Evolutionary conservation across 176 grass and related monocot species (phyloP).

Genomic region (Phoenix roebelenii): DNA sequence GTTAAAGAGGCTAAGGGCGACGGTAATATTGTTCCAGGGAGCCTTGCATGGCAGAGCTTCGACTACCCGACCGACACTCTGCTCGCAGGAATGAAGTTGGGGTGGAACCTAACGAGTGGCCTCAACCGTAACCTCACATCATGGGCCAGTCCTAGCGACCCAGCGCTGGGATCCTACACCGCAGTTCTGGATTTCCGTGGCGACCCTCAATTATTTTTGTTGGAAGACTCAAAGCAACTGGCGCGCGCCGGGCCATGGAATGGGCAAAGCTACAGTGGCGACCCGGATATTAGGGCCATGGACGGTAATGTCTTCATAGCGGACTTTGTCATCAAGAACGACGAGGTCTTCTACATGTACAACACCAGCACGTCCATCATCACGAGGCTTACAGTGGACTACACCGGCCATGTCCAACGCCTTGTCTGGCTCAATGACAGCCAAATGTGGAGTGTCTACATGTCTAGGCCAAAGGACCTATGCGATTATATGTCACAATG

Average conservation of each 20-base stretch:
- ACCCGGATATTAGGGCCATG: neutral
- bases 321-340: neutral
- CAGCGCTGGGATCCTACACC: neutral
- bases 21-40: too few species aligned
- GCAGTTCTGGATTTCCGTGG: neutral
- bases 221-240: neutral
- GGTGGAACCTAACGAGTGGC: neutral
- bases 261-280: neutral
- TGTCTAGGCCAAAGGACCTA: neutral
- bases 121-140: neutral
- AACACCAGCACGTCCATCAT: neutral
- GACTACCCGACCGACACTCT: conserved; percentile 4
- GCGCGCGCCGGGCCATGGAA: neutral
- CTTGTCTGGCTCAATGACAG: neutral
- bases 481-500: neutral
- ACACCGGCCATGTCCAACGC: neutral
- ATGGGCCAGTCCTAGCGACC: neutral
- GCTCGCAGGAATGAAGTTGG: conserved; percentile 6
- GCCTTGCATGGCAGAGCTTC: conserved; percentile 11
- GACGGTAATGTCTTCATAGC: neutral
- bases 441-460: neutral
- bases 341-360: neutral
- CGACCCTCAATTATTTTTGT: neutral
- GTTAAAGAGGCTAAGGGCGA: neutral
- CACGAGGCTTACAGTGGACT: neutral